phyloP scores from a whole-genome alignment of 2,329 filamentous ascomycete genomes.

The Keithomyces neogunnii region DNA sequence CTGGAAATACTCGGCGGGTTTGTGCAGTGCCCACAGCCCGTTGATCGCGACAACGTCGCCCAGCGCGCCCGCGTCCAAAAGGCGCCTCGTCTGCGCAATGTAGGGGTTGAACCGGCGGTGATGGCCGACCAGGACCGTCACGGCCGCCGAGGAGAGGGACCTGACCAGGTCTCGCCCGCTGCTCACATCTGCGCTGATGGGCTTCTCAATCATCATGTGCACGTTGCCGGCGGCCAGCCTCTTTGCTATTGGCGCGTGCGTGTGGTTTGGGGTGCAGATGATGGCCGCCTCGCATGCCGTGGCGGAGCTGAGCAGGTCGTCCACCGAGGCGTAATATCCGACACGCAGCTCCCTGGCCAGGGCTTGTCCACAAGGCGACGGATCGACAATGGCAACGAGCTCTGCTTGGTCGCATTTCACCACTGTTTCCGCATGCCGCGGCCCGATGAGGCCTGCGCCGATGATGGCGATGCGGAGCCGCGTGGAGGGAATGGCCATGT shows the following conservation, averaged over 20 bases:
- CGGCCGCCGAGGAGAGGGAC: slow-evolving; percentile 16
- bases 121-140: slow-evolving; percentile 47
- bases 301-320: slow-evolving; percentile 30
- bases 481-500: no score
- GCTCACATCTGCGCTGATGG: slow-evolving; percentile 34
- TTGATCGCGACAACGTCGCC: slow-evolving; percentile 43
- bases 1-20: slow-evolving; percentile 43
- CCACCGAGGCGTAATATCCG: slow-evolving; percentile 19
- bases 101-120: slow-evolving; percentile 53
- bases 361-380: no score
- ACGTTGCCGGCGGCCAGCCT: slow-evolving; percentile 37
- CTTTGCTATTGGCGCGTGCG: slow-evolving; percentile 42
- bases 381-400: neutral
- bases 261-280: slow-evolving; percentile 52
- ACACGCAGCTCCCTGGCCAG: neutral
- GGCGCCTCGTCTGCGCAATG: slow-evolving; percentile 38
- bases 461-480: no score
- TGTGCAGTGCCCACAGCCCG: slow-evolving; percentile 45
- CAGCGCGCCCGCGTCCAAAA: slow-evolving; percentile 29
- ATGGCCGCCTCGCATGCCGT: slow-evolving; percentile 43
- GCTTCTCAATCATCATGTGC: slow-evolving; percentile 51
- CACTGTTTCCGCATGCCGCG: neutral
- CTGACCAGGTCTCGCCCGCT: slow-evolving; percentile 24
- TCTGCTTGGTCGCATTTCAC: neutral
- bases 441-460: neutral